Conservation (phyloP, 768 basidiomycete genomes). For the Phlegmacium glaucopus region DNA sequence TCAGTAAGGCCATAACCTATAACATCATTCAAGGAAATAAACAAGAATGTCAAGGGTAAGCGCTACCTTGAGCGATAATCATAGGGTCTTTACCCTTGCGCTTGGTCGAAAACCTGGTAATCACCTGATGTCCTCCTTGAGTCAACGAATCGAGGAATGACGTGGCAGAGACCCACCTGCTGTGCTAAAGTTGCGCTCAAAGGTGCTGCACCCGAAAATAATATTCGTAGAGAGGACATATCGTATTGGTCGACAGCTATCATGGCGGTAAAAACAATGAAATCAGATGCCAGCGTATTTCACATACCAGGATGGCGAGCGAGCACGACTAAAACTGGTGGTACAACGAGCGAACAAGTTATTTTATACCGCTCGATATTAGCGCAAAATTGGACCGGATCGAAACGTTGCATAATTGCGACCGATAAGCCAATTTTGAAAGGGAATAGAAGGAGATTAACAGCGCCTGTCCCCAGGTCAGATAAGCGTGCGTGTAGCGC, state of each 20-base stretch:
- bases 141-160: background rate
- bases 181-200: slow-evolving; percentile 60
- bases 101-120: slow-evolving; percentile 30
- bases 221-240: slow-evolving; percentile 49
- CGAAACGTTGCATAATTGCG: slow-evolving; percentile 66
- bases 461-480: slow-evolving; percentile 38
- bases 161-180: slow-evolving; percentile 28
- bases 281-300: background rate
- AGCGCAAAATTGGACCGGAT: slow-evolving; percentile 63
- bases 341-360: slow-evolving; percentile 61
- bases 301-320: slow-evolving; percentile 62
- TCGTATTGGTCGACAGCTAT: slow-evolving; percentile 66
- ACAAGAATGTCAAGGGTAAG: background rate
- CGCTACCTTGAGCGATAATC: slow-evolving; percentile 49
- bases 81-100: slow-evolving; percentile 39
- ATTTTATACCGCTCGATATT: slow-evolving; percentile 64
- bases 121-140: slow-evolving; percentile 24
- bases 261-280: background rate
- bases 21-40: background rate
- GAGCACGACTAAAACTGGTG: slow-evolving; percentile 80
- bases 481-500: background rate
- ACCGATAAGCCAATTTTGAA: slow-evolving; percentile 46
- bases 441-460: slow-evolving; percentile 62
- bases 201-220: slow-evolving; percentile 82
- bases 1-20: slow-evolving; percentile 79